Evolutionary conservation across 2,329 filamentous ascomycete species (phyloP).

Genomic region (Coleophoma crateriformis): DNA sequence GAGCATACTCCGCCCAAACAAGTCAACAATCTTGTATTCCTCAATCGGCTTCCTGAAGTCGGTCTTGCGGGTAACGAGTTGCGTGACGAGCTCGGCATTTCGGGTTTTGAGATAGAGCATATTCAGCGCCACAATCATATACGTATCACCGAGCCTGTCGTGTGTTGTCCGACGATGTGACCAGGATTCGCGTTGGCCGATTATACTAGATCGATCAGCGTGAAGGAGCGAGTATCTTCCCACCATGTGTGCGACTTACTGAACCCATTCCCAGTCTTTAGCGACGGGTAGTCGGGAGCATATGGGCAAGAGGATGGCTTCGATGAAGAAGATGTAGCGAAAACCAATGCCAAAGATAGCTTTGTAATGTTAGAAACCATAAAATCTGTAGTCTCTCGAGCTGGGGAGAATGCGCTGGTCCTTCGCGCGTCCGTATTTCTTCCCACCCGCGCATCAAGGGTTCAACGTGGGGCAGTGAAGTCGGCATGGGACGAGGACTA

Average conservation of each 20-base stretch:
- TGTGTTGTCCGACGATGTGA: slow-evolving; percentile 5
- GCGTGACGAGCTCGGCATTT: slow-evolving; percentile 20
- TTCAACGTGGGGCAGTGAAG: background rate
- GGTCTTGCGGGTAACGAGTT: slow-evolving; percentile 18
- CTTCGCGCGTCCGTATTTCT: background rate
- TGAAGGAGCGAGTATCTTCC: background rate
- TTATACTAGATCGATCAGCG: slow-evolving; percentile 5
- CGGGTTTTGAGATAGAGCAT: slow-evolving; percentile 18
- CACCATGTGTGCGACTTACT: slow-evolving; percentile 1
- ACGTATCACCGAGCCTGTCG: slow-evolving; percentile 18
- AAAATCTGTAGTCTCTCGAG: too few relatives aligned
- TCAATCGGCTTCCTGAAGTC: slow-evolving; percentile 25
- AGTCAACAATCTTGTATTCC: slow-evolving; percentile 23
- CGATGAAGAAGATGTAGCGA: slow-evolving; percentile 2
- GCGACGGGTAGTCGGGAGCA: slow-evolving; percentile 5
- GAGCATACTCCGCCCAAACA: slow-evolving; percentile 25
- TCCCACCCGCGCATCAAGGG: background rate
- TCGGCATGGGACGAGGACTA: background rate
- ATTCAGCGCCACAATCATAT: slow-evolving; percentile 16
- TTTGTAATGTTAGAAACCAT: background rate
- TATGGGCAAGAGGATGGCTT: slow-evolving; percentile 6
- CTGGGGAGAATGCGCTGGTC: too few relatives aligned
- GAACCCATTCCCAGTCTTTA: slow-evolving; percentile 12
- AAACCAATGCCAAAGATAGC: slow-evolving; percentile 6
- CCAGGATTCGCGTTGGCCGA: slow-evolving; percentile 12